Evolutionary conservation across 1,139 yeast species (phyloP).

Genomic region (Pichia sp.): DNA sequence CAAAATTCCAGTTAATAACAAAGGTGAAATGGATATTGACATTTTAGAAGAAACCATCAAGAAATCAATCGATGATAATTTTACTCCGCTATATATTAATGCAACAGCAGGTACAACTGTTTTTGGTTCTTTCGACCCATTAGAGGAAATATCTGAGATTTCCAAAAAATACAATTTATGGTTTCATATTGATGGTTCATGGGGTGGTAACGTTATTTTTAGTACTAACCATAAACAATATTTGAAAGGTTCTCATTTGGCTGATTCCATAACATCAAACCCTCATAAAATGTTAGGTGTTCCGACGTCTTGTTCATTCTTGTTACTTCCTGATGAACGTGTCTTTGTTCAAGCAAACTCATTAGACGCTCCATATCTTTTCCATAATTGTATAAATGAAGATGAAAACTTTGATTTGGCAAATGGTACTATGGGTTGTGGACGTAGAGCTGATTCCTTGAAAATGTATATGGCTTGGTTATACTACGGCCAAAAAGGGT

Average conservation of each 20-base stretch:
- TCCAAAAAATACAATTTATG: conserved; percentile 54
- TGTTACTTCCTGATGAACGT: conserved; percentile 62
- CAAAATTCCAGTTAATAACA: conserved; percentile 50
- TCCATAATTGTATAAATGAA: conserved; percentile 50
- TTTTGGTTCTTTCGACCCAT: conserved; percentile 74
- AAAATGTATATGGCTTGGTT: conserved; percentile 78
- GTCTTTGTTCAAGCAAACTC: conserved; percentile 69
- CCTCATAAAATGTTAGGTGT: conserved; percentile 93
- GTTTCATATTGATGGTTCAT: conserved; percentile 85
- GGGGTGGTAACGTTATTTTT: conserved; percentile 86
- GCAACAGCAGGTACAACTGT: conserved; percentile 91
- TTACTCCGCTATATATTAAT: conserved; percentile 67
- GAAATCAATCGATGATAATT: conserved; percentile 44
- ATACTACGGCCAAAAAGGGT: conserved; percentile 63
- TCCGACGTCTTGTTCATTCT: conserved; percentile 79
- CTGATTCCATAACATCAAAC: conserved; percentile 75
- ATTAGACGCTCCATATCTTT: conserved; percentile 71
- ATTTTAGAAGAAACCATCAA: conserved; percentile 44
- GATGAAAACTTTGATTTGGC: conserved; percentile 71
- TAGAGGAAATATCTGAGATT: conserved; percentile 47
- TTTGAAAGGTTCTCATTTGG: conserved; percentile 55
- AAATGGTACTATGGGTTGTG: conserved; percentile 92
- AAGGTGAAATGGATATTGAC: conserved; percentile 51
- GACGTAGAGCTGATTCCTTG: conserved; percentile 76
- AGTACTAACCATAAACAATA: conserved; percentile 43